Conservation (phyloP, 768 basidiomycete species). For the Auricularia cornea region DNA sequence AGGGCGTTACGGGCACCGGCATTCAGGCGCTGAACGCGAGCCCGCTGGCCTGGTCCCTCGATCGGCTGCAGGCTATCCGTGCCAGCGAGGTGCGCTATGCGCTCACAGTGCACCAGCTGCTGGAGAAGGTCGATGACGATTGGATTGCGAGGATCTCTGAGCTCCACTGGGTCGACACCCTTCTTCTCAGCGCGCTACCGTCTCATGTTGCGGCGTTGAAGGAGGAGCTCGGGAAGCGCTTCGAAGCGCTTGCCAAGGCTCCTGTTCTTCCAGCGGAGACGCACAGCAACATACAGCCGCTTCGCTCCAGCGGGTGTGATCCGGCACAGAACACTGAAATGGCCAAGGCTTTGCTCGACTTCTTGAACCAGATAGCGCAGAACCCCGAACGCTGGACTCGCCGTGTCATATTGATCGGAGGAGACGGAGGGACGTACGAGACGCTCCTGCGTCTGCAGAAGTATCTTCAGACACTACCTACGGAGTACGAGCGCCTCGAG, state of each 20-base stretch:
- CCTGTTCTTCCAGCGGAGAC: background rate
- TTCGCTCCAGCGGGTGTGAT: slow-evolving; percentile 21
- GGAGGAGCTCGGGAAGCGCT: background rate
- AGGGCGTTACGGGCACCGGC: too few species aligned
- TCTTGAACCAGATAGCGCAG: slow-evolving; percentile 26
- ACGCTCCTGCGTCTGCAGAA: slow-evolving; percentile 13
- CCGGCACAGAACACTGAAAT: slow-evolving; percentile 22
- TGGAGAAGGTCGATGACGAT: slow-evolving; percentile 5
- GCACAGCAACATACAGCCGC: slow-evolving; percentile 18
- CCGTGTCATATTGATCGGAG: slow-evolving; percentile 21
- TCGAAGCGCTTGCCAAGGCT: too few species aligned
- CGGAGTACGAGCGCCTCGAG: slow-evolving; percentile 15
- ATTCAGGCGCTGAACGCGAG: too few species aligned
- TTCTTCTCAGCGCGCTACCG: too few species aligned
- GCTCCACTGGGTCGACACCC: slow-evolving; percentile 5
- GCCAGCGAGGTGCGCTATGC: too few species aligned
- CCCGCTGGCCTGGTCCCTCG: too few species aligned
- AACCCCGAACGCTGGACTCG: slow-evolving; percentile 12
- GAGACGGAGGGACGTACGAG: slow-evolving; percentile 31
- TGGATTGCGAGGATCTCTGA: slow-evolving; percentile 2
- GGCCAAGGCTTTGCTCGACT: slow-evolving; percentile 25
- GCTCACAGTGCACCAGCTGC: slow-evolving; percentile 6
- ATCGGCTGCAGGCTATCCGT: too few species aligned
- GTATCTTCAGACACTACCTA: slow-evolving; percentile 5
- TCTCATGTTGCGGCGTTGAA: slow-evolving; percentile 5